phyloP scores from a whole-genome alignment of 257 asterid species.

The Misopates orontium region DNA sequence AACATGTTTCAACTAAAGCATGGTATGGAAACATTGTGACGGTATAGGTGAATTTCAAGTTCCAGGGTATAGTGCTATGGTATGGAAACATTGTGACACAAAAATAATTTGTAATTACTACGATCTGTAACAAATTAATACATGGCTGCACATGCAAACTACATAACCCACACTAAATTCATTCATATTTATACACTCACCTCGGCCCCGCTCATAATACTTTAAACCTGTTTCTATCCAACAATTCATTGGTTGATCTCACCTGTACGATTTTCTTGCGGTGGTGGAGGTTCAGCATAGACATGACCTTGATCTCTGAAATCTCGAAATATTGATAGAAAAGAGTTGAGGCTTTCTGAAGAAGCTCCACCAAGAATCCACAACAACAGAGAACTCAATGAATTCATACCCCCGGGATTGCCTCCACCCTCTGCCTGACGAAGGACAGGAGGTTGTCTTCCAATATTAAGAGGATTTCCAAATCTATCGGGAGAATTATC shows the following conservation, averaged over 20 bases:
- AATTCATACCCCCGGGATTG: slow-evolving; percentile 74
- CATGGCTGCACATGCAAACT: too few relatives aligned
- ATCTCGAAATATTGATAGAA: slow-evolving; percentile 84
- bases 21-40: too few relatives aligned
- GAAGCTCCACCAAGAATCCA: slow-evolving; percentile 96
- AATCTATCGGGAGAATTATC: slow-evolving; percentile 32
- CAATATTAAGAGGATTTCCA: slow-evolving; percentile 65
- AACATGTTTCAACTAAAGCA: too few relatives aligned
- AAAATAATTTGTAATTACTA: too few relatives aligned
- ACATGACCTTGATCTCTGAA: slow-evolving; percentile 85
- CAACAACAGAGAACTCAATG: slow-evolving; percentile 76
- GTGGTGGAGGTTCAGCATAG: slow-evolving; percentile 50
- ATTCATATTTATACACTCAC: too few relatives aligned
- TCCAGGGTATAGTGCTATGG: too few relatives aligned
- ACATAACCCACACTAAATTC: too few relatives aligned
- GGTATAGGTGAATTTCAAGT: too few relatives aligned
- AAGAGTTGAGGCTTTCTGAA: slow-evolving; percentile 92
- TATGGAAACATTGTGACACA: too few relatives aligned
- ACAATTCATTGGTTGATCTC: background rate
- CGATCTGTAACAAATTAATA: too few relatives aligned
- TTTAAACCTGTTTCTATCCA: background rate
- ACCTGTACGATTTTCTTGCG: slow-evolving; percentile 48
- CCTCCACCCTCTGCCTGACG: slow-evolving; percentile 68
- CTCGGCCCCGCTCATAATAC: background rate
- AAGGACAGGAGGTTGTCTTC: slow-evolving; percentile 48